Base-by-base conservation (phyloP, 169 alveolate species). In the Hepatocystis sp. region DNA sequence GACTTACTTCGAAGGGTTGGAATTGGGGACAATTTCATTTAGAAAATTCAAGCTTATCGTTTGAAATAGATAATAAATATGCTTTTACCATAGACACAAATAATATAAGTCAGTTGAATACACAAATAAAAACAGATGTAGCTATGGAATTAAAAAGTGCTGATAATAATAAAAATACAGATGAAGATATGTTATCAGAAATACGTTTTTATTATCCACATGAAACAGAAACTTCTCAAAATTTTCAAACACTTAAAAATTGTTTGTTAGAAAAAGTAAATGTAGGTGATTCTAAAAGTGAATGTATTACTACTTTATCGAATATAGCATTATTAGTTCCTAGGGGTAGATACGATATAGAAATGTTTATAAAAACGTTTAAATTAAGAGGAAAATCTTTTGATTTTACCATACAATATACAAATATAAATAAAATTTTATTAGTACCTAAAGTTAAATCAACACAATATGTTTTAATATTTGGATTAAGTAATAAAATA, bases 331-430 rank as follows among this genome's bases (percentile, higher is more conserved):
- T 97, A 71, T 60, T 97, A 55, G 98, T 97, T 11, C 99, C 99
- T 17, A 95, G 99, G 78, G 99, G 99, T 8, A 96, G 98, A 71
- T 97, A 95, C 84, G 98, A 95, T 52, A 90, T 98, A 49, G 98
- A 96, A 71, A 93, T 98, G 88, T 95, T 96, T 52, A 84, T 95
- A 15, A 90, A 92, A 67, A 94, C 96, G 32, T 91, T 97, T 85
- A 97, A 97, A 78, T 93, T 97, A 15, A 99, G 97, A 86, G 99
- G 99, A 2, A 96, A 97, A 90, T 94, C 99, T 4, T 96, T 96
- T 91, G 99, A 98, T 85, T 97, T 97, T 90, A 97, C 98, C 64
- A 93, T 97, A 60, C 93, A 90, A 42, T 96, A 93, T 91, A 94
- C 95, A 47, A 97, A 96, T 86, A 96, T 98, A 17, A 91, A 93